Evolutionary conservation across 768 basidiomycete genomes (phyloP), one percentile per base, ranked within the genome.

Genomic region (Cyathus striatus): DNA sequence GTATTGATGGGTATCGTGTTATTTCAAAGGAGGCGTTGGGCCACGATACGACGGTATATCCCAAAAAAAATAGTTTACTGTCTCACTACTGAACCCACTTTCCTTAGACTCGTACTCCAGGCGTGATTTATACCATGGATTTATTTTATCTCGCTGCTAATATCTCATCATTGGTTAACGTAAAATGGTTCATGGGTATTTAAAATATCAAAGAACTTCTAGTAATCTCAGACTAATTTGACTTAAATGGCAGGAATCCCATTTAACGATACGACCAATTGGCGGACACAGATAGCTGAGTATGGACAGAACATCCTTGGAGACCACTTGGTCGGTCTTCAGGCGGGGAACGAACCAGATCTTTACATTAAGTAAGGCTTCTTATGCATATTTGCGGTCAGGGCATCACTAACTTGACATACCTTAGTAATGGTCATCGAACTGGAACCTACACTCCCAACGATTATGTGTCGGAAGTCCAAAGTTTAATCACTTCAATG

Each of bases 331-430:
- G 58, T 83, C n/a, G 87, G 82, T 0, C 60, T 86, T 6, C 81
- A 86, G 56, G 75, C 79, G 1, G 86, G 81, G 2, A 88, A 90
- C 55, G 87, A 90, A 61, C 87, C 86, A 13, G 87, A 91, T 65
- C 73, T 88, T 49, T 90, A 83, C 49, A 62, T 69, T 7, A 45
- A 54, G 57, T 69, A 61, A 7, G 59, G 42, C 6, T 23, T 38
- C 39, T 37, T 20, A 37, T 16, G 42, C 25, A 20, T 22, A 1
- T 23, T 23, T 45, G n/a, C 46, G 2, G 59, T 47, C 37, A 24
- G 23, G 16, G 16, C n/a, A 7, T 17, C 5, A 26, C 2, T 9
- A 14, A 34, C 17, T 37, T 36, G 12, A 38, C 23, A 9, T 39
- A 20, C 32, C 26, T 10, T 6, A 65, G 63, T 25, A 68, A 70